These are phyloP conservation scores for Schizochytrium sp. DNA, from an alignment of 108 stramenopile species.

Conservation along the genomic window DNA sequence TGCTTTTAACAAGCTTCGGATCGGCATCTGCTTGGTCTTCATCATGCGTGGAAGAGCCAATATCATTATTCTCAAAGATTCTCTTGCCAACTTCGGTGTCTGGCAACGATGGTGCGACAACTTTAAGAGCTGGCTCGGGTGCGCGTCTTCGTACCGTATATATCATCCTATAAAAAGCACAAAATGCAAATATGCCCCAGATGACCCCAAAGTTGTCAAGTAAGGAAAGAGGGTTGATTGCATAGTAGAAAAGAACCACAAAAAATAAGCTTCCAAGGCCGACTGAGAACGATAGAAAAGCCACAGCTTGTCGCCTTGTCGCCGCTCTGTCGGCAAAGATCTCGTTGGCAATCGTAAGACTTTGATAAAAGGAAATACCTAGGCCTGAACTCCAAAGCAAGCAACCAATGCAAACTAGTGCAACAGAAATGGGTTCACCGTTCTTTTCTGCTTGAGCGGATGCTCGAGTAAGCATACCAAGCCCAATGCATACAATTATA, in stretches of 20 bases:
- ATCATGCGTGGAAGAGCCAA: no score
- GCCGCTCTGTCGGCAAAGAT: not conserved
- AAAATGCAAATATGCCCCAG: not conserved
- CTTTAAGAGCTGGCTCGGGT: no score
- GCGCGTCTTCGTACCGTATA: not conserved
- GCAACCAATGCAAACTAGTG: constrained; percentile 1
- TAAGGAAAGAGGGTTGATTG: not conserved
- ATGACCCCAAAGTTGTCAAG: not conserved
- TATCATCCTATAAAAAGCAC: not conserved
- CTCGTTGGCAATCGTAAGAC: constrained; percentile 11
- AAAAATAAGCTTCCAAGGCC: not conserved
- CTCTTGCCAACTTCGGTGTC: no score
- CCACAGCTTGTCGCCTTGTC: not conserved
- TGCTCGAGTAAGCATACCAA: not conserved
- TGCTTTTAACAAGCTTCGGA: no score
- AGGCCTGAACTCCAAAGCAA: not conserved
- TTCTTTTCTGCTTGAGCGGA: not conserved
- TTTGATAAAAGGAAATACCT: constrained; percentile 4
- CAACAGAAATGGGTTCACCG: not conserved
- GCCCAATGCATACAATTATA: not conserved
- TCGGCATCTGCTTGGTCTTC: no score
- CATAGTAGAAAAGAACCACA: constrained; percentile 8
- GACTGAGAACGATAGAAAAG: not conserved
- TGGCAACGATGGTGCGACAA: no score
- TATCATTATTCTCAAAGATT: no score